Evolutionary conservation across 1,284 basidiomycete genomes (phyloP).

Genomic region (Golubevia pallescens): DNA sequence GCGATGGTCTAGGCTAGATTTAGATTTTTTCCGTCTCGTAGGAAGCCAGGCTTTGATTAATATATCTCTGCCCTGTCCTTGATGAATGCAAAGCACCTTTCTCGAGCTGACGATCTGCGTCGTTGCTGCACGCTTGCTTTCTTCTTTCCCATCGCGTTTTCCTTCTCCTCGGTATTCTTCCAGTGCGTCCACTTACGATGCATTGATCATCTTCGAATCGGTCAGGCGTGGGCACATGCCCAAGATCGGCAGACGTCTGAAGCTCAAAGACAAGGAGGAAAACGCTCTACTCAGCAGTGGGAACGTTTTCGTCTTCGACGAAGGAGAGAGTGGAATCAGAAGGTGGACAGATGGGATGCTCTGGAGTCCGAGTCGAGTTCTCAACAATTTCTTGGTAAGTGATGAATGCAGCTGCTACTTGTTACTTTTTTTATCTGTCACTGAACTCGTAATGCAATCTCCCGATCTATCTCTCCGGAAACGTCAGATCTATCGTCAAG

Average conservation of each 20-base stretch:
- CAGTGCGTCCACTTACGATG: conserved; percentile 46
- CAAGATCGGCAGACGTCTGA: conserved; percentile 40
- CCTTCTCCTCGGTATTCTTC: not conserved
- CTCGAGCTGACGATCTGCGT: not conserved
- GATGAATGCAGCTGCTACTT: not conserved
- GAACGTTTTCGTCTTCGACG: conserved; percentile 53
- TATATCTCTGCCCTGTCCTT: too few species aligned
- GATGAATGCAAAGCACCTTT: not conserved
- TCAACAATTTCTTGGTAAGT: conserved; percentile 48
- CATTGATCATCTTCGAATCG: conserved; percentile 50
- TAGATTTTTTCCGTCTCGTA: too few species aligned
- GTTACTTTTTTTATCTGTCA: not conserved
- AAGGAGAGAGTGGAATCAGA: conserved; percentile 51
- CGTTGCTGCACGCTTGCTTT: not conserved
- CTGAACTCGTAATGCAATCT: conserved; percentile 1
- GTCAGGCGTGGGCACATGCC: conserved; percentile 39
- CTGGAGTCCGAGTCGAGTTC: conserved; percentile 54
- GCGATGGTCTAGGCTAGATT: not conserved
- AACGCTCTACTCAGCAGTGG: conserved; percentile 35
- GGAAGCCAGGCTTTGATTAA: too few species aligned
- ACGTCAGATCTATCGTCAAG: conserved; percentile 43
- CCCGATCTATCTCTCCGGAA: not conserved
- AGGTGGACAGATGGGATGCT: conserved; percentile 56
- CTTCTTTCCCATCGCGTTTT: not conserved
- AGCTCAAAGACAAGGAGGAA: conserved; percentile 38